phyloP scores from a whole-genome alignment of 148 eudicot species.

The Cornus suecica region DNA sequence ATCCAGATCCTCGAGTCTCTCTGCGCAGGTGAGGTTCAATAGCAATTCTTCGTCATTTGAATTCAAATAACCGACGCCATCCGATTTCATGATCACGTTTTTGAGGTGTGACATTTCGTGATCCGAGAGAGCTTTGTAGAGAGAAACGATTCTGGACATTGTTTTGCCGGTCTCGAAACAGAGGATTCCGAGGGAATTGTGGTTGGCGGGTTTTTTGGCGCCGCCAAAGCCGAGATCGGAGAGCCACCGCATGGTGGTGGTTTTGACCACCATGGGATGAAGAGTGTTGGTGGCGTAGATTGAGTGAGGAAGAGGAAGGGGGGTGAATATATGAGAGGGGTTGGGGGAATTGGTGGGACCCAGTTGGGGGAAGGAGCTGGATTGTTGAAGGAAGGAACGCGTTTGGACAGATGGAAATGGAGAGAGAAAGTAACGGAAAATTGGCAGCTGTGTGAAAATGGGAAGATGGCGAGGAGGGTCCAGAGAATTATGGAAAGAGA shows the following conservation, averaged over 20 bases:
- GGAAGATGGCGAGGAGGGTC: background rate
- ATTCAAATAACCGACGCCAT: constrained; percentile 53
- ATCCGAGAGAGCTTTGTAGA: constrained; percentile 60
- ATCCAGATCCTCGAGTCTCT: constrained; percentile 78
- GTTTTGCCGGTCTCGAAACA: constrained; percentile 74
- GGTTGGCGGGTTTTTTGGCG: background rate
- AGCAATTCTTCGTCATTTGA: constrained; percentile 59
- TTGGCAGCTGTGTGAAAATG: background rate
- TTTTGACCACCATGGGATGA: constrained; percentile 13
- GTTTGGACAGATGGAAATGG: constrained; percentile 13
- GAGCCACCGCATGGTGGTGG: constrained; percentile 29
- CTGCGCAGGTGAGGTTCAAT: constrained; percentile 66
- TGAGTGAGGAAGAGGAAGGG: background rate
- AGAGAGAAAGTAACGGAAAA: background rate
- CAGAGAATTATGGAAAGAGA: background rate
- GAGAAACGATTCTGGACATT: constrained; percentile 54
- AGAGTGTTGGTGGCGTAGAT: background rate
- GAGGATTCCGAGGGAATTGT: constrained; percentile 45
- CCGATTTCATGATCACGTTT: constrained; percentile 26
- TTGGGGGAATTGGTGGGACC: background rate
- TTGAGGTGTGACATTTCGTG: constrained; percentile 34
- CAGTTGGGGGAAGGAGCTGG: background rate
- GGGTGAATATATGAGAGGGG: too few relatives aligned
- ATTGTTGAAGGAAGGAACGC: constrained; percentile 7
- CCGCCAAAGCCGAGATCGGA: constrained; percentile 8